Percentiles rank a stretch among this genome's conserved stretches.
Evolutionary conservation across 768 basidiomycete species (phyloP).

Genomic region (Tulasnella sp.): DNA sequence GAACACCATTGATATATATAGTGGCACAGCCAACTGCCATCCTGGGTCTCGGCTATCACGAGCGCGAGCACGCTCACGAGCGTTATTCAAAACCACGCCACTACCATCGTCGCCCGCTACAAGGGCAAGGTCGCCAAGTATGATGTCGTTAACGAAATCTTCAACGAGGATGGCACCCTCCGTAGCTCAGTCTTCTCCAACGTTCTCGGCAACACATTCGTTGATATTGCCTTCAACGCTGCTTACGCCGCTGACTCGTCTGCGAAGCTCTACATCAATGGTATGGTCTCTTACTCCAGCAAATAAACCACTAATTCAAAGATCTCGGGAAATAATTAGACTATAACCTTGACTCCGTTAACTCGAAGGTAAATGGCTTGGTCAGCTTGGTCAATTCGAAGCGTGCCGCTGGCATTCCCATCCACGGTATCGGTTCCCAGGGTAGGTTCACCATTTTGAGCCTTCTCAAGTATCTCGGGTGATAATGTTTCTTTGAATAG

Average conservation of each 20-base stretch:
- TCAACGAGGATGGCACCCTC: constrained; percentile 57
- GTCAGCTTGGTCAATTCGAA: constrained; percentile 15
- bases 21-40: constrained; percentile 34
- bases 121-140: constrained; percentile 34
- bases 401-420: constrained; percentile 20
- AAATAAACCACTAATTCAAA: background rate
- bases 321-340: background rate
- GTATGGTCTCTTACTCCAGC: background rate
- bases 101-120: constrained; percentile 33
- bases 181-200: constrained; percentile 50
- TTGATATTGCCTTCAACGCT: constrained; percentile 57
- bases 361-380: constrained; percentile 10
- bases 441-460: background rate
- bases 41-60: constrained; percentile 33
- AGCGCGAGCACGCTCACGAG: constrained; percentile 33
- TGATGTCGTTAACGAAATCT: constrained; percentile 47
- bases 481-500: background rate
- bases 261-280: constrained; percentile 41
- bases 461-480: background rate
- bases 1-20: background rate
- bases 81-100: constrained; percentile 38
- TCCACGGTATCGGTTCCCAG: constrained; percentile 33
- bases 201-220: constrained; percentile 53
- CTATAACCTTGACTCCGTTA: constrained; percentile 30
- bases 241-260: constrained; percentile 56